Evolutionary conservation across 148 eudicot genomes (phyloP), one percentile per base, ranked within the genome.

Genomic region (Rhododendron molle): DNA sequence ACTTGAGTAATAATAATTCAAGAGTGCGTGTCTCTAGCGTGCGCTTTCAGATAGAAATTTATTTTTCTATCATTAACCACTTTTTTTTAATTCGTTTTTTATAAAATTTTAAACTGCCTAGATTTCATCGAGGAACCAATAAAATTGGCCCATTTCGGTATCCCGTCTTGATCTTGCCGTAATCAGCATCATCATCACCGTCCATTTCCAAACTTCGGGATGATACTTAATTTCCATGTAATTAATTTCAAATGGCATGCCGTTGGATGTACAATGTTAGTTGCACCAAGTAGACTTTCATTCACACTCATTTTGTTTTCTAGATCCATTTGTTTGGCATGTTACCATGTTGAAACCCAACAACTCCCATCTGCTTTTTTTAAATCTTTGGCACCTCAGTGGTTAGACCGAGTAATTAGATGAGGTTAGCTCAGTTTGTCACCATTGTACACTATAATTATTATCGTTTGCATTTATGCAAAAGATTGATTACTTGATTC

Each of bases 1-100:
- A 23, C 4, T 20, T 65, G 71, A n/a, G 71, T 58, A n/a, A 78
- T 58, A n/a, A 78, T 46, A 76, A 52, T 49, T 89, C 71, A 34
- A 62, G 85, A 69, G 84, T 43, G 86, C 92, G 88, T 88, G 81
- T 78, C 38, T 1, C 7, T 13, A 15, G 7, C 94, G 89, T 93
- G 86, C 91, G 91, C 90, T 89, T 84, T 82, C 89, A 91, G 94
- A 89, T 88, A 90, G 74, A 46, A 30, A 78, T 28, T 83, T 73
- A 30, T 72, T 79, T 83, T 74, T 21, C 78, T 58, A 58, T 58
- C 65, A 58, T 58, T 58, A 58, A 58, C 26, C 65, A 56, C 65
- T 58, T 20, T 21, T 20, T 21, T 58, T 58, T 58, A 50, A 50
- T 20, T n/a, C 5, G 1, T 77, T 43, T 20, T 20, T 69, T 69